phyloP scores from a whole-genome alignment of 2,329 filamentous ascomycete genomes.

The Lojkania enalia region DNA sequence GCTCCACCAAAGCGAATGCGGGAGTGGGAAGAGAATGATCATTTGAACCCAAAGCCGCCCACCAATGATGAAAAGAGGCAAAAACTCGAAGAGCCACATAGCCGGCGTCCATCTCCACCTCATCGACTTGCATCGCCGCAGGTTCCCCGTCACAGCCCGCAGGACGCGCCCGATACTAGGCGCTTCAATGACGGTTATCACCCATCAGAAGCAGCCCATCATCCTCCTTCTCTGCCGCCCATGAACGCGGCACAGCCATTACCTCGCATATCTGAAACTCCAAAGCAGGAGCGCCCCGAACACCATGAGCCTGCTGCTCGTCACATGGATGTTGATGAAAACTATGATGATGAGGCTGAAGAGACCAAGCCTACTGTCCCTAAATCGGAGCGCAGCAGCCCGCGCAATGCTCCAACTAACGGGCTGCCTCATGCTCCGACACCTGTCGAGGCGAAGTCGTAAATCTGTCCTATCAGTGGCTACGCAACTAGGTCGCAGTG shows the following conservation, averaged over 20 bases:
- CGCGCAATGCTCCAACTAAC: constrained; percentile 41
- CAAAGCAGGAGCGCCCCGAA: constrained; percentile 50
- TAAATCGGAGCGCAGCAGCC: constrained; percentile 52
- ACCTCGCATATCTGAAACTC: constrained; percentile 57
- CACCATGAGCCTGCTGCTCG: constrained; percentile 81
- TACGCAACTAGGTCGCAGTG: too few relatives aligned
- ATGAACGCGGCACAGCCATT: constrained; percentile 49
- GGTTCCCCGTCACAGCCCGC: constrained; percentile 73
- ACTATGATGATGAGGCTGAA: constrained; percentile 93
- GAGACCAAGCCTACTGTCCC: constrained; percentile 65
- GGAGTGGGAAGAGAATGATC: constrained; percentile 87
- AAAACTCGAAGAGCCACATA: constrained; percentile 80
- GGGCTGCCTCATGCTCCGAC: constrained; percentile 38
- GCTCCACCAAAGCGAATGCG: constrained; percentile 76
- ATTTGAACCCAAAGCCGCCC: constrained; percentile 72
- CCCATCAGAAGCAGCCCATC: constrained; percentile 89
- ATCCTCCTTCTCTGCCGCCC: constrained; percentile 66
- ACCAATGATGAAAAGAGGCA: constrained; percentile 86
- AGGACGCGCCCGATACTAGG: constrained; percentile 61
- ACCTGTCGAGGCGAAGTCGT: constrained; percentile 43
- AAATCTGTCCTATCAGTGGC: too few relatives aligned
- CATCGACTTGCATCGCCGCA: constrained; percentile 59
- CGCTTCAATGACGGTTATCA: constrained; percentile 80
- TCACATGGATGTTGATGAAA: constrained; percentile 96
- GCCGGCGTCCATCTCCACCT: constrained; percentile 62